Evolutionary conservation across 352 stramenopile species (phyloP), one percentile per base, ranked within the genome.

Genomic region (Phytopythium helicoides): DNA sequence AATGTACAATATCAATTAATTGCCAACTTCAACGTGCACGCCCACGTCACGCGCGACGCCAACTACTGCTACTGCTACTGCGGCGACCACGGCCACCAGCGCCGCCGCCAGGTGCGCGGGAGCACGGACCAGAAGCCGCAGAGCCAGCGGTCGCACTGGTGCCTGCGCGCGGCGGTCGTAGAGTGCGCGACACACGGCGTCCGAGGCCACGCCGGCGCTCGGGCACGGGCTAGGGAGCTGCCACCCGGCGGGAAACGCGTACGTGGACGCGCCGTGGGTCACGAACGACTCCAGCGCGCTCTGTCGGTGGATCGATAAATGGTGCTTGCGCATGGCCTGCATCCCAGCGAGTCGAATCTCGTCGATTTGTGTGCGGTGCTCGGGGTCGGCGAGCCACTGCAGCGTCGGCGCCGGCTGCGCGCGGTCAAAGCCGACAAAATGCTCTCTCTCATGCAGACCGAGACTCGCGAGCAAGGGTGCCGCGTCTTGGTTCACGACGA

Each of bases 101-200:
- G 31, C 6, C 12, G 18, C 10, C 21, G 12, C 46, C 46, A 52
- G 6, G 8, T 14, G 46, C 33, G 45, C 21, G 59, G 52, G 44
- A 77, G 33, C 16, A 87, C 60, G 26, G 79, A 89, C 19, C 64
- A 63, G 36, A 65, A 56, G 51, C 79, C 81, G 40, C 81, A 92
- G 47, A 90, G 83, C 77, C 78, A 90, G 15, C 67, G 58, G 39
- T 90, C 81, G 59, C 81, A 92, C 58, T 87, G 87, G 71, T 90
- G 76, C 35, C 68, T n/a, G 71, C 18, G 65, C 73, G 47, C 88
- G 71, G 34, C 75, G 77, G 34, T 68, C 54, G 45, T 78, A 81
- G 15, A 66, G 71, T 5, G 47, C 64, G 41, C 75, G 64, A 47
- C 81, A 92, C 40, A 60, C 60, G 47, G 48, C 34, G 33, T 72